A percentile compares a stretch with the other conserved stretches of the same genome.
These are phyloP conservation scores for Coniophora puteana DNA, from an alignment of 1,284 basidiomycete species.

Conservation along the genomic window DNA sequence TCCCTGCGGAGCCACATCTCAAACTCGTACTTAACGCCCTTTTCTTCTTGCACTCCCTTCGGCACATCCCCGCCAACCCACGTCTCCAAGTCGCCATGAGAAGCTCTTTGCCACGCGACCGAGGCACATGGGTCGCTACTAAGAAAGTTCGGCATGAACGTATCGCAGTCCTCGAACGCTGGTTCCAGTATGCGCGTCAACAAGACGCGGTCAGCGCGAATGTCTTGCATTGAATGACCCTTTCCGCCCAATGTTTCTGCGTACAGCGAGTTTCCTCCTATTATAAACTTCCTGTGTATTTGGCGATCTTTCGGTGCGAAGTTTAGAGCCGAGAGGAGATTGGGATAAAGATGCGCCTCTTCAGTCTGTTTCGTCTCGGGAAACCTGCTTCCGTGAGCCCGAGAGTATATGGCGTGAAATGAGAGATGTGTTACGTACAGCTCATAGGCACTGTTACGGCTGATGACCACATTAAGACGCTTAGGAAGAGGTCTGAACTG, in stretches of 20 bases:
- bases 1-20: constrained; percentile 91
- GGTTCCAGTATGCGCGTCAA: constrained; percentile 83
- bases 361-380: constrained; percentile 12
- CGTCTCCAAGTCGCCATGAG: constrained; percentile 58
- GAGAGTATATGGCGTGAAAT: neutral
- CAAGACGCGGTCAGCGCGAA: constrained; percentile 72
- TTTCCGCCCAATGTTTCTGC: constrained; percentile 53
- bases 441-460: constrained; percentile 56
- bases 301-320: constrained; percentile 15
- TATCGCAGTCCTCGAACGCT: constrained; percentile 79
- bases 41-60: constrained; percentile 74
- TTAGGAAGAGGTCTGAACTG: constrained; percentile 82
- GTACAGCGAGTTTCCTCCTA: constrained; percentile 90
- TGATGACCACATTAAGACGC: constrained; percentile 83
- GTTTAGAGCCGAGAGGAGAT: constrained; percentile 19
- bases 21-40: constrained; percentile 80
- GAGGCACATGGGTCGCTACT: constrained; percentile 17
- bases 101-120: constrained; percentile 52
- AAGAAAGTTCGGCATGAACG: constrained; percentile 79
- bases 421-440: constrained; percentile 47
- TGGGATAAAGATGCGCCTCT: constrained; percentile 13
- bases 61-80: constrained; percentile 84
- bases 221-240: constrained; percentile 25
- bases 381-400: constrained; percentile 4
- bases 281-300: constrained; percentile 70